Conservation (phyloP, 805 yeast genomes). For the Saccharomycopsis schoenii region DNA sequence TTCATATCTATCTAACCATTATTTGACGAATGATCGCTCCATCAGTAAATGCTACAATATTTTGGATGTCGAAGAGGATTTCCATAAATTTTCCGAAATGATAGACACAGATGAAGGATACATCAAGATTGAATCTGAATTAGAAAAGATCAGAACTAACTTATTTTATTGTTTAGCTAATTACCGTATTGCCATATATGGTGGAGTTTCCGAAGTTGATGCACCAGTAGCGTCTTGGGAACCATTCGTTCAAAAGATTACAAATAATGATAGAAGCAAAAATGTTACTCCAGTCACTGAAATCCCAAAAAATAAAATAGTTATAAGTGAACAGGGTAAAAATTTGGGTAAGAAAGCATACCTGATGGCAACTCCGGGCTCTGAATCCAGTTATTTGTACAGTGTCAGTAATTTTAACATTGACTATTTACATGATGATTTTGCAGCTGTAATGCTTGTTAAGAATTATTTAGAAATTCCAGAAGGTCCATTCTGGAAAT, state of each 20-base stretch:
- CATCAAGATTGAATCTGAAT: constrained; percentile 34
- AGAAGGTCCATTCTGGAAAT: constrained; percentile 97
- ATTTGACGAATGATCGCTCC: constrained; percentile 48
- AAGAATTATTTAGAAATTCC: constrained; percentile 53
- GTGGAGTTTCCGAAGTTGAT: constrained; percentile 46
- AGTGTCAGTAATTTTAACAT: not conserved
- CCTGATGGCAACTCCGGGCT: constrained; percentile 50
- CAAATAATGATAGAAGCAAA: not conserved
- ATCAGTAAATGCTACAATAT: constrained; percentile 57
- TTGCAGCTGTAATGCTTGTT: constrained; percentile 6
- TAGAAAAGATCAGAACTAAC: constrained; percentile 41
- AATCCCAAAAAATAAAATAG: not conserved
- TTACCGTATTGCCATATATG: constrained; percentile 58
- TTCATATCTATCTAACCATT: constrained; percentile 47
- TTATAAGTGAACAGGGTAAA: constrained; percentile 31
- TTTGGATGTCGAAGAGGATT: constrained; percentile 50
- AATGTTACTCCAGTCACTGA: not conserved
- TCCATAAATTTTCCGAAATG: constrained; percentile 36
- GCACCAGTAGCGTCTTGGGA: constrained; percentile 56
- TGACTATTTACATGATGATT: constrained; percentile 44
- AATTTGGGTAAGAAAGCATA: constrained; percentile 37
- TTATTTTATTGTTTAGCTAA: constrained; percentile 43
- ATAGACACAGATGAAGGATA: constrained; percentile 46
- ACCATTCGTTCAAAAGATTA: constrained; percentile 3
- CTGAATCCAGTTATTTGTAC: constrained; percentile 45